Base-by-base conservation (phyloP, 257 asterid species). In the Eucommia ulmoides region DNA sequence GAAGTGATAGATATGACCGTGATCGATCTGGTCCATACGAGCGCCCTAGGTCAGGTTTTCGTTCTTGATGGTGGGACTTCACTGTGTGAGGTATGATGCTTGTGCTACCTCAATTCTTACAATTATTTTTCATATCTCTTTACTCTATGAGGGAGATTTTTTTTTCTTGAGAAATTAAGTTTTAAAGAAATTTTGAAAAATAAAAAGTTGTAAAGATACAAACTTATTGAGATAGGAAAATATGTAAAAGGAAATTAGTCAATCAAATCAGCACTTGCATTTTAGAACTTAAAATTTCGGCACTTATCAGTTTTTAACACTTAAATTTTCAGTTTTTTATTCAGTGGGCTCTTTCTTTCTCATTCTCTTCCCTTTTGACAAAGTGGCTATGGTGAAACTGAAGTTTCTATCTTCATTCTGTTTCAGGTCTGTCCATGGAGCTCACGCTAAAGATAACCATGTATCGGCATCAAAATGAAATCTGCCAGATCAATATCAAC, bases 1-100 rank as follows among this genome's bases (percentile, higher is more conserved):
- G 78, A 26, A 80, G 85, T 21, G 51, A 72, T 76, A 94, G 98
- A 47, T 94, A 93, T 41, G 96, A 89, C 19, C 77, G 96, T 7
- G 98, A 89, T 56, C 76, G 83, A 38, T 83, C 96, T 38, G 95
- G 98, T 11, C 98, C 98, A 18, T 83, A 91, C 67, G 96, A 85
- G 55, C 96, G 93, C 25, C 78, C 84, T 38, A 69, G 77, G 35
- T 23, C 72, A 20, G 75, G 80, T 33, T 84, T 55, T 45, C 67
- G 83, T 45, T 72, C 65, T 33, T 57, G 74, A 54, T 71, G 62
- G 53, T 33, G 38, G 53, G 26, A 35, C 51, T 23, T 24, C 22
- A 29, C 9, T 21, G 45, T 38, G 35, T 24, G 17, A 52, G 61
- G 46, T 50, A 33, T 8, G 48, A 41, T 19, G 17, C 20, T 35